Evolutionary conservation across 2,329 filamentous ascomycete genomes (phyloP).

Genomic region (Aspergillus spinulosporus): DNA sequence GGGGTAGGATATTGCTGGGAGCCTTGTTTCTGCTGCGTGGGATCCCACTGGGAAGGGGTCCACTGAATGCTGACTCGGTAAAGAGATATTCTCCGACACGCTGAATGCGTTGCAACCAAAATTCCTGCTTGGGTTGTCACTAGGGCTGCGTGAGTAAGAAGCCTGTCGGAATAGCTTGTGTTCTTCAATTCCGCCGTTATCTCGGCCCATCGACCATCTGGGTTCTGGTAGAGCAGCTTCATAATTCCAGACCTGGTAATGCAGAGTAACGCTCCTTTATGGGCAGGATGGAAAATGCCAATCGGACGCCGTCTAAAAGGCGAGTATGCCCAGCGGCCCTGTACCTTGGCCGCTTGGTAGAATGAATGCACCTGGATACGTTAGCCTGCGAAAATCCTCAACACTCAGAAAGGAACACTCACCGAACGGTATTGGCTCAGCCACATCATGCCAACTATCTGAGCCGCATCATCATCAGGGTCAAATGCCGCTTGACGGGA

Average conservation of each 20-base stretch:
- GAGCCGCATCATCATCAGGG: slow-evolving; percentile 69
- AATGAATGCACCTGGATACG: slow-evolving; percentile 42
- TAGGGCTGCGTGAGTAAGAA: slow-evolving; percentile 77
- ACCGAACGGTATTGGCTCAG: slow-evolving; percentile 60
- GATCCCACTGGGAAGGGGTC: slow-evolving; percentile 61
- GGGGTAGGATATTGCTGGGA: slow-evolving; percentile 36
- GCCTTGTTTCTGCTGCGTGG: slow-evolving; percentile 38
- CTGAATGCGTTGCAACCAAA: slow-evolving; percentile 44
- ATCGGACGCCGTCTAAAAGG: slow-evolving; percentile 64
- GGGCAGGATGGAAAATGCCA: slow-evolving; percentile 67
- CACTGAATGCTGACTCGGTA: slow-evolving; percentile 74
- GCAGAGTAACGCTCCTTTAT: slow-evolving; percentile 72
- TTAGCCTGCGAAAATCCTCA: slow-evolving; percentile 1
- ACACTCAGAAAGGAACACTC: slow-evolving; percentile 12
- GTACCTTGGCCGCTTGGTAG: slow-evolving; percentile 64
- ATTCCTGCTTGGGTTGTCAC: slow-evolving; percentile 67
- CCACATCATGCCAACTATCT: slow-evolving; percentile 85
- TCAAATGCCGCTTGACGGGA: slow-evolving; percentile 66
- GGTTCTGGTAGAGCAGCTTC: slow-evolving; percentile 75
- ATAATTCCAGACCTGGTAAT: slow-evolving; percentile 73
- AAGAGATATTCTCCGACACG: slow-evolving; percentile 70
- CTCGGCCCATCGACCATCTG: slow-evolving; percentile 70
- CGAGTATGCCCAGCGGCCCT: slow-evolving; percentile 67
- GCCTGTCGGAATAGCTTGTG: slow-evolving; percentile 68
- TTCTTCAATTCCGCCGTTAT: slow-evolving; percentile 72